Evolutionary conservation across 2,329 filamentous ascomycete species (phyloP), one percentile per base, ranked within the genome.

Genomic region (Remersonia thermophila): DNA sequence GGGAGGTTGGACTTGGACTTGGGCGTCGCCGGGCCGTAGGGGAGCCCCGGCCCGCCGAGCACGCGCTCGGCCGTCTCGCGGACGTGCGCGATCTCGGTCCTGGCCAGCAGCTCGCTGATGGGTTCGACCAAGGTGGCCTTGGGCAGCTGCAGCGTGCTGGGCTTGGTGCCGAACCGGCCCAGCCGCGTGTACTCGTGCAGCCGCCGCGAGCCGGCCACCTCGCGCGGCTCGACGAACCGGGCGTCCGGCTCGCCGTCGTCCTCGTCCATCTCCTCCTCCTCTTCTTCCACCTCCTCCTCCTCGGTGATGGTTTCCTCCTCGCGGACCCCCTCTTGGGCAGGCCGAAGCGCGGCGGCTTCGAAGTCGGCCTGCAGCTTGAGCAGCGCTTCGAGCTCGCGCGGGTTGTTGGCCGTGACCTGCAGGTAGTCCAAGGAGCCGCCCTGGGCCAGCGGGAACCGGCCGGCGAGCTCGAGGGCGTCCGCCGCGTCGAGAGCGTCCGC

Each of bases 1-100:
- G 70, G 67, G 23, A 71, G 61, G 23, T 61, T 69, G 50, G 61
- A 72, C 49, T 60, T 70, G 12, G 66, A 62, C 23, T 62, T 59
- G 0, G 82, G 79, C 2, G 82, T 87, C 1, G 77, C 71, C 1
- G 82, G 77, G 2, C 85, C 93, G 51, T 80, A 69, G 3, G 87
- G 87, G 12, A 96, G 63, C 0, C 77, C 74, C 3, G 60, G 59
- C 0, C 89, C 89, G 30, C 87, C 89, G 53, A 94, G 89, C 1
- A 74, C 67, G 30, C 67, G 71, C 46, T 83, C 74, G 1, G 87
- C 83, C 1, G 80, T 70, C 38, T 80, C 70, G 25, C 69, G 67
- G 23, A 96, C 65, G 53, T 98, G 91, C 38, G 77, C 80, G 30
- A 77, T 73, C 39, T 84, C 73, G 36, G 76, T 73, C 37, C 78